A percentile compares a stretch with the other conserved stretches of the same genome.
phyloP scores from a whole-genome alignment of 371 early-diverging fungal species.

The Syncephalastrum contaminatum region DNA sequence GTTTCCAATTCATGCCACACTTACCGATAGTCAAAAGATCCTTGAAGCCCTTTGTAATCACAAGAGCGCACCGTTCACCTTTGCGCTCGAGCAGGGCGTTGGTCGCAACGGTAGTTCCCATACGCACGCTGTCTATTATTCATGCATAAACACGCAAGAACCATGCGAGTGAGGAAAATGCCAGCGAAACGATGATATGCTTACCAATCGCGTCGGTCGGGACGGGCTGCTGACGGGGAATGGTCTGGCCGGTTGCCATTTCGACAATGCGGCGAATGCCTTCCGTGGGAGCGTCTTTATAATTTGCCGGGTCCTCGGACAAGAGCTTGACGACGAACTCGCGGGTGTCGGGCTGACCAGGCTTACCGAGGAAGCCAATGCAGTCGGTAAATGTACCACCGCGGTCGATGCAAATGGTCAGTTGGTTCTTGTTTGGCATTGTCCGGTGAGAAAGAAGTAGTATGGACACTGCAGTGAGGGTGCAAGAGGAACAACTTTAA shows the following conservation, averaged over 20 bases:
- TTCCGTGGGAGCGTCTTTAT: constrained; percentile 92
- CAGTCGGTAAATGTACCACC: constrained; percentile 93
- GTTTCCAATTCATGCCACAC: not conserved
- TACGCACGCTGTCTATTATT: constrained; percentile 76
- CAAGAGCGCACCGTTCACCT: constrained; percentile 83
- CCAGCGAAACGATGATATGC: not conserved
- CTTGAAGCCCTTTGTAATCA: constrained; percentile 92
- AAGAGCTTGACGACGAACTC: constrained; percentile 79
- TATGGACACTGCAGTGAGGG: too few relatives aligned
- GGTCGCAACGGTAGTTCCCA: constrained; percentile 98
- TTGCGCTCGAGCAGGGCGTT: constrained; percentile 91
- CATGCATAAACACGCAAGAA: not conserved
- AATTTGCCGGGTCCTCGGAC: constrained; percentile 89
- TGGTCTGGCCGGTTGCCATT: constrained; percentile 68
- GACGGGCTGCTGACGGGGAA: constrained; percentile 71
- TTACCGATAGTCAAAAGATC: constrained; percentile 67
- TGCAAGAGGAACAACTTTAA: too few relatives aligned
- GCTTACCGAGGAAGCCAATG: constrained; percentile 64
- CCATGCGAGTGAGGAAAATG: not conserved
- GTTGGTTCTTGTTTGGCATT: constrained; percentile 7
- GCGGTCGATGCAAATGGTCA: constrained; percentile 78
- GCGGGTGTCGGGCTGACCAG: constrained; percentile 49
- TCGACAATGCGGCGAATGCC: constrained; percentile 93
- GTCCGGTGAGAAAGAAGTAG: too few relatives aligned
- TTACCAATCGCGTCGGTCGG: constrained; percentile 75